Evolutionary conservation across 1,284 basidiomycete species (phyloP).

Genomic region (Ustilago sp.): DNA sequence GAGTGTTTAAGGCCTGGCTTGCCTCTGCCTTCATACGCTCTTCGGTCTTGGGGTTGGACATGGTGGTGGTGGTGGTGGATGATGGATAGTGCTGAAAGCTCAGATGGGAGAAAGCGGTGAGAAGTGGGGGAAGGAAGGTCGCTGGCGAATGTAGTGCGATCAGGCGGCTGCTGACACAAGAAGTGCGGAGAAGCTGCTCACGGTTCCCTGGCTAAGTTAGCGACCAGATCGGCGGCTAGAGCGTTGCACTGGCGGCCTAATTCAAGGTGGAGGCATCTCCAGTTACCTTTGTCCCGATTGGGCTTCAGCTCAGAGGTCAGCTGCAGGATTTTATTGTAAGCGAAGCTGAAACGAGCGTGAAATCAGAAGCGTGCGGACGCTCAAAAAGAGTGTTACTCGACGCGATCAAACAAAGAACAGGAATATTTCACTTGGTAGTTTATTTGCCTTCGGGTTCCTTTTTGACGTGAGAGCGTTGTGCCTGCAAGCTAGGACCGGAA

Average conservation of each 20-base stretch:
- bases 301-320: too few species aligned
- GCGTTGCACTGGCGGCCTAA: neutral
- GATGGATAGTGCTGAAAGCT: neutral
- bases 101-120: too few species aligned
- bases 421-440: too few species aligned
- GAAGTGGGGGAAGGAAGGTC: too few species aligned
- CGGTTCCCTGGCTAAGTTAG: neutral
- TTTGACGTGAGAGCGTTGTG: too few species aligned
- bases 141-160: too few species aligned
- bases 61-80: neutral
- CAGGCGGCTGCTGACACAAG: too few species aligned
- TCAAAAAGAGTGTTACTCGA: neutral
- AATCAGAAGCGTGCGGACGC: neutral
- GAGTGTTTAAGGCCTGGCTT: constrained; percentile 48
- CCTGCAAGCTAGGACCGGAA: too few species aligned
- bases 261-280: neutral
- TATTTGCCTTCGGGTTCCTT: too few species aligned
- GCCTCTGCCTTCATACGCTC: constrained; percentile 53
- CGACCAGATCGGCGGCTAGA: neutral
- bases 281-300: too few species aligned
- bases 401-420: neutral
- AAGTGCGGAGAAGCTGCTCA: neutral
- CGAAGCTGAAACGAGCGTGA: neutral
- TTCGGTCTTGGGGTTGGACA: constrained; percentile 25
- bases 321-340: neutral